A percentile compares a stretch with the other conserved stretches of the same genome.
Evolutionary conservation across 768 basidiomycete species (phyloP).

Genomic region (Agaricus sinodeliciosus): DNA sequence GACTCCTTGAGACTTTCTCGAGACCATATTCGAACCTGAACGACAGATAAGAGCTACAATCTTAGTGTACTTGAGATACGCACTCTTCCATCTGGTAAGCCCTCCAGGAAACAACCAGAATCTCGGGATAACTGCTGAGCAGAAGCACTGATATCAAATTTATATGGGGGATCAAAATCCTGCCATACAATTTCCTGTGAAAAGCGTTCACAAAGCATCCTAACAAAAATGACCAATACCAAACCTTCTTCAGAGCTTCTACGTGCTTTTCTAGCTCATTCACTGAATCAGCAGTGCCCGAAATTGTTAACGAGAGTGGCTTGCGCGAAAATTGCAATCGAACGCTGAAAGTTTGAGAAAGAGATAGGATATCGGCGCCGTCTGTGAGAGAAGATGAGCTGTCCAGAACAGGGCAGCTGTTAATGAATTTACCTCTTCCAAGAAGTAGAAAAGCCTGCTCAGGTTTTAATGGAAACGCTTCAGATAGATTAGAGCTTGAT

Average conservation of each 20-base stretch:
- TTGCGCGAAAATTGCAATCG: conserved; percentile 50
- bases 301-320: conserved; percentile 53
- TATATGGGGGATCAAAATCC: conserved; percentile 36
- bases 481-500: conserved; percentile 4
- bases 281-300: conserved; percentile 50
- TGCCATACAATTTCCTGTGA: conserved; percentile 34
- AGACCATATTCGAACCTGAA: conserved; percentile 53
- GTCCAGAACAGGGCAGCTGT: conserved; percentile 5
- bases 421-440: conserved; percentile 49
- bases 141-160: conserved; percentile 33
- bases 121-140: conserved; percentile 63
- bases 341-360: conserved; percentile 56
- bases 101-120: conserved; percentile 59
- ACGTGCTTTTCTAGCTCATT: conserved; percentile 43
- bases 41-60: neutral
- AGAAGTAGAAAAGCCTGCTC: conserved; percentile 64
- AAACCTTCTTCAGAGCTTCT: conserved; percentile 41
- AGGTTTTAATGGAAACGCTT: conserved; percentile 52
- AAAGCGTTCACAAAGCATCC: conserved; percentile 1
- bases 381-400: conserved; percentile 32
- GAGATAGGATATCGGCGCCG: conserved; percentile 50
- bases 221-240: conserved; percentile 11
- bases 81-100: conserved; percentile 42
- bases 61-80: conserved; percentile 6
- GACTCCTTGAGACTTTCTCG: conserved; percentile 29